Base-by-base conservation (phyloP, 208 protist species). In the Herpetomonas samuelpessoai region DNA sequence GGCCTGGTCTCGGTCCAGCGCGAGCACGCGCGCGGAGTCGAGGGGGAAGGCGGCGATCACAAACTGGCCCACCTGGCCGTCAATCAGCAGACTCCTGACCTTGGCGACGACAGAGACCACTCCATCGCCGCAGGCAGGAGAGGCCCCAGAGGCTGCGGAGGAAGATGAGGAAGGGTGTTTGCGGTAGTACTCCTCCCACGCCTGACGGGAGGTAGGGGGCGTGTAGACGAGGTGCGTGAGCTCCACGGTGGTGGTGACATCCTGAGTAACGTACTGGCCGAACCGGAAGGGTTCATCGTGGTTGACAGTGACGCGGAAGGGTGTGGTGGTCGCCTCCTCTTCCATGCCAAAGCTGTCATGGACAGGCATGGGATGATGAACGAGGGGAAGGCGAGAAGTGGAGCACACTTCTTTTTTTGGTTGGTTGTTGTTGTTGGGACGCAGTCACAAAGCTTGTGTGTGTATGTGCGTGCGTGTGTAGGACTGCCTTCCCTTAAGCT, bases 191-290 rank as follows among this genome's bases (percentile, higher is more conserved):
- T 54, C 29, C 35, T 60, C 29, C 52, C 73, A 38, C 27, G 68
- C 82, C 48, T 73, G 76, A 21, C 52, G 22, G 0, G 73, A 74
- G 25, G 55, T 65, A 16, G 88, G 88, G 1, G 88, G 88, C 4
- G 79, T 79, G 71, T 92, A 95, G 41, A 69, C 72, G 52, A 95
- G 67, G 54, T 95, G 88, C 0, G 80, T 82, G 24, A 95, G 58
- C 25, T 75, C 74, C 21, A 95, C 79, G 1, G 76, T 78, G 29
- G 76, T 57, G 45, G 76, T 59, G 26, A 86, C 52, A 60, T 95
- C 71, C 38, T 91, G 80, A 24, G 73, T 39, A 22, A 73, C 69
- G 10, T 64, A 61, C 10, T 66, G 56, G 14, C 77, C 66, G 58
- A 90, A 94, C 45, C 68, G 49, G 66, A 79, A 86, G 24, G 88